Percentiles rank a stretch among this genome's conserved stretches.
Conservation (phyloP, 2,329 filamentous ascomycete species). For the Xylariaceae sp. region DNA sequence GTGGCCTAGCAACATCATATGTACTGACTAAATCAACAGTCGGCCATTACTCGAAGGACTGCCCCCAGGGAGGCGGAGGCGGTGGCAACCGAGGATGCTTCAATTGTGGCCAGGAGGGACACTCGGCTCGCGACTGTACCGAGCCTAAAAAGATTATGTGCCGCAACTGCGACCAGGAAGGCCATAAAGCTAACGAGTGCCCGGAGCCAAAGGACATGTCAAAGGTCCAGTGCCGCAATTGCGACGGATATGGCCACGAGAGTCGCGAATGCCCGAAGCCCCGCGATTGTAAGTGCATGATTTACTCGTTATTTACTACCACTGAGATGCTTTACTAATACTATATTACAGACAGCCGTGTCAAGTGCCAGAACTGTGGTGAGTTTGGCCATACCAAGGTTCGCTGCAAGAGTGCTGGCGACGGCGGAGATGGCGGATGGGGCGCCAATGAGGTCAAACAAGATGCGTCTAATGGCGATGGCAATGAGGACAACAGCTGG, state of each 20-base stretch:
- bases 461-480: background rate
- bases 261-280: slow-evolving; percentile 50
- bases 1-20: background rate
- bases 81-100: slow-evolving; percentile 47
- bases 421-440: slow-evolving; percentile 8
- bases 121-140: slow-evolving; percentile 48
- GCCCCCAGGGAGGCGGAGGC: slow-evolving; percentile 52
- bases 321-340: slow-evolving; percentile 20
- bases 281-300: slow-evolving; percentile 41
- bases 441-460: background rate
- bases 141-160: slow-evolving; percentile 47
- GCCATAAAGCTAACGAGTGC: slow-evolving; percentile 59
- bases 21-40: slow-evolving; percentile 33
- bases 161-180: slow-evolving; percentile 54
- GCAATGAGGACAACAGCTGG: background rate
- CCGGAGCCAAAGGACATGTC: slow-evolving; percentile 41
- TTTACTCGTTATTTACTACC: background rate
- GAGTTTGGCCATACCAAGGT: slow-evolving; percentile 42
- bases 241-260: slow-evolving; percentile 45
- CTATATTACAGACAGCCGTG: slow-evolving; percentile 38
- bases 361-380: slow-evolving; percentile 55
- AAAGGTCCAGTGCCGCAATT: slow-evolving; percentile 46
- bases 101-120: slow-evolving; percentile 61
- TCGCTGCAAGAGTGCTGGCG: slow-evolving; percentile 31
- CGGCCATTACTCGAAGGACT: slow-evolving; percentile 60